Evolutionary conservation across 2,329 filamentous ascomycete species (phyloP), one percentile per base, ranked within the genome.

Genomic region (Acrocalymma vagum): DNA sequence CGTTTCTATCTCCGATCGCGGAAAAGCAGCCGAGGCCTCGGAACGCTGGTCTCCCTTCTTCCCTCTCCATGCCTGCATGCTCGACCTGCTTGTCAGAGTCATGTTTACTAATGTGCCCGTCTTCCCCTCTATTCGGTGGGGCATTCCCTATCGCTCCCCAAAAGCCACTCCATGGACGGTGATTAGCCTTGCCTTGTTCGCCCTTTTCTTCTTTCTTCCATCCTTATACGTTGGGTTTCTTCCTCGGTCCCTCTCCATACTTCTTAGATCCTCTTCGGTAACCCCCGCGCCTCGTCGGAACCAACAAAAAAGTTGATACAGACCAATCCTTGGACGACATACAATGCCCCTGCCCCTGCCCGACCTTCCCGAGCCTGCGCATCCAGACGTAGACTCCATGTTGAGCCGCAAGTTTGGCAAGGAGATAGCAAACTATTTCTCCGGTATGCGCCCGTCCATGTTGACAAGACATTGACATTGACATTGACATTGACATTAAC

Each of bases 381-480:
- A 84, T 66, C 69, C 77, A 42, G 73, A 79, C 49, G 70, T 80
- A 55, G 82, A 85, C 64, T 83, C 82, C 24, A 90, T 90, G 84
- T 77, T 94, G 60, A 83, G 84, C 56, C 78, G 82, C 44, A 89
- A 86, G 64, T 93, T 91, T 71, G 89, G 89, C 69, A 85, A 82
- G 54, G 89, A 93, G 71, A 78, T 89, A 48, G 81, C 86, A 64
- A 94, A 93, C 72, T 94, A 94, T 80, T 94, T 92, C 72, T 84
- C 87, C 33, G 78, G 73, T 74, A 60, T 27, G 18, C 36, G 33
- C 38, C 26, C 13, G 8, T 27, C 26, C 29, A n/a, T n/a, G n/a
- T n/a, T n/a, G n/a, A n/a, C n/a, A n/a, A n/a, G n/a, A n/a, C 13
- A 10, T 14, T 23, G 11, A n/a, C 16, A 37, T 4, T n/a, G n/a